These are phyloP conservation scores for Oenanthe javanica DNA, from an alignment of 140 eudicot genomes.

Conservation along the genomic window DNA sequence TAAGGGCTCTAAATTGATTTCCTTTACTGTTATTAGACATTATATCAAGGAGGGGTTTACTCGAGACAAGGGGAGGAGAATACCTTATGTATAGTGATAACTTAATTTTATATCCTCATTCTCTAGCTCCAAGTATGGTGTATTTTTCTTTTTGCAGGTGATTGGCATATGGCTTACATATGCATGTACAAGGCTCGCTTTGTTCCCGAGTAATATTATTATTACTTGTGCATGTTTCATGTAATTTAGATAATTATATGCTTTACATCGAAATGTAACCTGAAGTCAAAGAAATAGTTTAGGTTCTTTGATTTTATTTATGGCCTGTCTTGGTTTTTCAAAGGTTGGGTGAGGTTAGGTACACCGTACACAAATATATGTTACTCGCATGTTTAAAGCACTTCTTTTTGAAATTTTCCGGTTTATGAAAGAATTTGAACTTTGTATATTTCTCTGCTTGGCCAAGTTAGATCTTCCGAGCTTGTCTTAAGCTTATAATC, in stretches of 20 bases:
- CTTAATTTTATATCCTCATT: not conserved
- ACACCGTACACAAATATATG: not conserved
- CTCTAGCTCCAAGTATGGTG: not conserved
- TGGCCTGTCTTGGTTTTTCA: constrained; percentile 10
- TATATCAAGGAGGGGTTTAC: not conserved
- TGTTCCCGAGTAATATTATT: constrained; percentile 42
- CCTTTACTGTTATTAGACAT: not conserved
- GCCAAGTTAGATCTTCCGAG: not conserved
- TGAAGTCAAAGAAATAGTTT: constrained; percentile 7
- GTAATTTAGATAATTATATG: constrained; percentile 13
- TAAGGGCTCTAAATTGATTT: constrained; percentile 13
- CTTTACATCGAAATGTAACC: constrained; percentile 21
- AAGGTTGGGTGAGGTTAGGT: not conserved
- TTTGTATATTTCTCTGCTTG: not conserved
- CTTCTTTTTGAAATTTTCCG: not conserved
- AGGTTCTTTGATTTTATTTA: constrained; percentile 7
- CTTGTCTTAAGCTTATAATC: not conserved
- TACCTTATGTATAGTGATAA: not conserved
- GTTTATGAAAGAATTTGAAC: not conserved
- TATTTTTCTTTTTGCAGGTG: constrained; percentile 42
- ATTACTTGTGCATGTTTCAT: constrained; percentile 14
- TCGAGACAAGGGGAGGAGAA: not conserved
- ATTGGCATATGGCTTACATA: constrained; percentile 99
- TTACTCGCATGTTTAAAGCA: not conserved
- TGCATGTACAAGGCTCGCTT: constrained; percentile 99